Evolutionary conservation across 345 rosid genomes (phyloP).

Genomic region (Eucalyptus guilfoylei): DNA sequence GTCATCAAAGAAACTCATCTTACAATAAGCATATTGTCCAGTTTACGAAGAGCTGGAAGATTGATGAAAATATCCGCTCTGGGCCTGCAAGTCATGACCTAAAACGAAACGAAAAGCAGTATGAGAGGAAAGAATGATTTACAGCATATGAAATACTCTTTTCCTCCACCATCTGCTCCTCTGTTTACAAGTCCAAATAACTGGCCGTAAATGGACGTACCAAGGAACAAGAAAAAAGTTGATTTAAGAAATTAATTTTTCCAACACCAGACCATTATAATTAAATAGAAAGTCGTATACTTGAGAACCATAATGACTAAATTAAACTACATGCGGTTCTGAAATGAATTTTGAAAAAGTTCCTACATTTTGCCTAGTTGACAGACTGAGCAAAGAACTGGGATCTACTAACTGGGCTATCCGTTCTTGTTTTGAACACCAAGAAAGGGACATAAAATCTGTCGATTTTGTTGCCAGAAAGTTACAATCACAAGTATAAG

Average conservation of each 20-base stretch:
- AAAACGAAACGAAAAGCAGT: background rate
- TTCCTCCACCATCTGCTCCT: background rate
- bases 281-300: background rate
- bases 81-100: conserved; percentile 96
- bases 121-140: background rate
- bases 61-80: conserved; percentile 82
- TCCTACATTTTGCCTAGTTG: background rate
- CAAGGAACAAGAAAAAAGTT: background rate
- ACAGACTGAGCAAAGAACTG: background rate
- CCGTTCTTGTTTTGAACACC: background rate
- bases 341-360: background rate
- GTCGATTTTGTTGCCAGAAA: background rate
- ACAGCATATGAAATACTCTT: background rate
- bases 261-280: background rate
- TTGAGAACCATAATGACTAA: background rate
- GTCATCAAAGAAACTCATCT: conserved; percentile 1
- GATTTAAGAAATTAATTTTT: background rate
- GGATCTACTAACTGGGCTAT: background rate
- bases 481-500: background rate
- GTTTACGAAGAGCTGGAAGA: conserved; percentile 80
- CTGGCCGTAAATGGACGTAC: background rate
- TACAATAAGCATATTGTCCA: conserved; percentile 93
- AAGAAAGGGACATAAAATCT: background rate
- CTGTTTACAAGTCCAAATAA: background rate
- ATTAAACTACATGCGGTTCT: background rate